Evolutionary conservation across 495 filamentous ascomycete genomes (phyloP).

Genomic region (Penicillium odoratum): DNA sequence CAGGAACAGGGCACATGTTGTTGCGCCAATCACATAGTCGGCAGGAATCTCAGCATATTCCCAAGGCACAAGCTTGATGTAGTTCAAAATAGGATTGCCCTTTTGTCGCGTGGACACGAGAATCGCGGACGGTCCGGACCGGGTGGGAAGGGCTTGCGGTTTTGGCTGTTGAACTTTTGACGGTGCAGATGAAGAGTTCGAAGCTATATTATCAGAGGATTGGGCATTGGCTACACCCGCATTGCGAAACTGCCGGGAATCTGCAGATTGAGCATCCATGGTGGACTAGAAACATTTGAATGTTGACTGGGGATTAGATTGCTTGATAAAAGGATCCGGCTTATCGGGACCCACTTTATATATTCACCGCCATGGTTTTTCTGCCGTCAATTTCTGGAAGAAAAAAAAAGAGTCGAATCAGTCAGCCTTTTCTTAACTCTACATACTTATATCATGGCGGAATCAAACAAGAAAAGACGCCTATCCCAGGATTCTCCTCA

Average conservation of each 20-base stretch:
- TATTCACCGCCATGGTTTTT: conserved; percentile 39
- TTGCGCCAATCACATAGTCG: conserved; percentile 85
- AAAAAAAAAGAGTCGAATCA: conserved; percentile 19
- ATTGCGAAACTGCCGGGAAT: conserved; percentile 23
- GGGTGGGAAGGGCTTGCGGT: conserved; percentile 73
- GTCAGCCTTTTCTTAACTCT: background rate
- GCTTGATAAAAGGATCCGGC: conserved; percentile 23
- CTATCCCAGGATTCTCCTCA: conserved; percentile 26
- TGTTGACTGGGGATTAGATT: background rate
- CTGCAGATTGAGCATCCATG: conserved; percentile 60
- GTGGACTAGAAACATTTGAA: background rate
- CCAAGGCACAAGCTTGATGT: conserved; percentile 83
- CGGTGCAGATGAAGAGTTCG: conserved; percentile 23
- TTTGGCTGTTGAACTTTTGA: conserved; percentile 79
- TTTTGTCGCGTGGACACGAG: conserved; percentile 86
- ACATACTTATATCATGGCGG: conserved; percentile 33
- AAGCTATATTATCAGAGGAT: conserved; percentile 31
- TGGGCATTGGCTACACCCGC: conserved; percentile 21
- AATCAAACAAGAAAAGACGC: conserved; percentile 35
- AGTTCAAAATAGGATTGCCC: conserved; percentile 88
- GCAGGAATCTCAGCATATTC: conserved; percentile 94
- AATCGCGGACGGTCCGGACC: conserved; percentile 71
- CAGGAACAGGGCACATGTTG: conserved; percentile 89
- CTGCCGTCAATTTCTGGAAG: conserved; percentile 47
- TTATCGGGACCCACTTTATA: conserved; percentile 20